These are phyloP conservation scores for Annulohypoxylon maeteangense DNA, from an alignment of 495 filamentous ascomycete species.

Conservation along the genomic window DNA sequence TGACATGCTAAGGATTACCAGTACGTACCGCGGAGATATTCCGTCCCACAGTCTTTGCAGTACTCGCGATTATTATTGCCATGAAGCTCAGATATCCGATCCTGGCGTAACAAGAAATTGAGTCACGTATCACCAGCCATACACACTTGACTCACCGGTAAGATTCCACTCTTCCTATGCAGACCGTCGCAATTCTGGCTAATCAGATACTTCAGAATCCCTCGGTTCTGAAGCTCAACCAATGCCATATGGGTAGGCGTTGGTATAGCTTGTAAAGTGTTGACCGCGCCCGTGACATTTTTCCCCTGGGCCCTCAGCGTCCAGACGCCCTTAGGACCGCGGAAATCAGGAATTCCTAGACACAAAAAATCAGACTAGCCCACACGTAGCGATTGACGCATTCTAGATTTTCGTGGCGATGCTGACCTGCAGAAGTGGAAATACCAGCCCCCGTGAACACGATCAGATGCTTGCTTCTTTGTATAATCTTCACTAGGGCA, in stretches of 20 bases:
- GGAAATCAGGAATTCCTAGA: slow-evolving; percentile 59
- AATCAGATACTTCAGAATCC: slow-evolving; percentile 55
- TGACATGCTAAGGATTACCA: not conserved
- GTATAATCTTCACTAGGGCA: slow-evolving; percentile 50
- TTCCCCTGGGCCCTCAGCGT: slow-evolving; percentile 55
- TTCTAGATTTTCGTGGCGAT: not conserved
- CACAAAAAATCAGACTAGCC: slow-evolving; percentile 9
- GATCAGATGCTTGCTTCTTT: slow-evolving; percentile 58
- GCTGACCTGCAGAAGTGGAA: slow-evolving; percentile 58
- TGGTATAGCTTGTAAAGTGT: slow-evolving; percentile 56
- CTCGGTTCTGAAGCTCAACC: slow-evolving; percentile 56
- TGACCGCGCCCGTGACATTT: slow-evolving; percentile 43
- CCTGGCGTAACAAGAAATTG: slow-evolving; percentile 26
- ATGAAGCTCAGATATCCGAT: slow-evolving; percentile 56
- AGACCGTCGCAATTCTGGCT: slow-evolving; percentile 62
- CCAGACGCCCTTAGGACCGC: slow-evolving; percentile 58
- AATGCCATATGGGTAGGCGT: slow-evolving; percentile 61
- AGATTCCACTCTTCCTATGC: slow-evolving; percentile 57
- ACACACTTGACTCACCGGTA: slow-evolving; percentile 45
- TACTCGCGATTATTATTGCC: slow-evolving; percentile 60
- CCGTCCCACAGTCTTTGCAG: slow-evolving; percentile 57
- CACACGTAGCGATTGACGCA: not conserved
- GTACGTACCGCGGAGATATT: slow-evolving; percentile 56
- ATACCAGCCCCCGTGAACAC: slow-evolving; percentile 60
- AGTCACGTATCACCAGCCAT: not conserved